These are phyloP conservation scores for Cystobasidiaceae sp. DNA, from an alignment of 1,284 basidiomycete species.

Conservation along the genomic window DNA sequence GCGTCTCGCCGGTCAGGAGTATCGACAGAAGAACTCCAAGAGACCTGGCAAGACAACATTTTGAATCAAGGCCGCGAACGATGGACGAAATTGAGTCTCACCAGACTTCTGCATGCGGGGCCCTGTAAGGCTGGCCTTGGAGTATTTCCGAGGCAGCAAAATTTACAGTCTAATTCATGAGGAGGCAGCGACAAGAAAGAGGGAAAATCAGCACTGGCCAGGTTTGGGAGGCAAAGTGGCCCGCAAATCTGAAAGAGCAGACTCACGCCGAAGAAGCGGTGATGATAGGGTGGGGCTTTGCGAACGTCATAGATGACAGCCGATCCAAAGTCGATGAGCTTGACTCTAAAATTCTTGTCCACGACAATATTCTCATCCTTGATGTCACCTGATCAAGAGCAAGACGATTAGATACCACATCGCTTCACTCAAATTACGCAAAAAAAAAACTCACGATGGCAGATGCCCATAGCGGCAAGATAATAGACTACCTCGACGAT, in stretches of 20 bases:
- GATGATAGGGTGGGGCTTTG: conserved; percentile 50
- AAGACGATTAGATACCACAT: background rate
- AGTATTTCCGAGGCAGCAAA: conserved; percentile 69
- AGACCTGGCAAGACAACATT: conserved; percentile 48
- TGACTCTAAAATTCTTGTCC: conserved; percentile 62
- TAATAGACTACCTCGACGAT: conserved; percentile 78
- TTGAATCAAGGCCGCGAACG: background rate
- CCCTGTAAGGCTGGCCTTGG: conserved; percentile 58
- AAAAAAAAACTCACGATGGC: conserved; percentile 56
- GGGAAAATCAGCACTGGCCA: background rate
- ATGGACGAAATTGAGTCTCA: background rate
- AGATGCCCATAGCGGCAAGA: conserved; percentile 68
- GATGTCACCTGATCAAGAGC: conserved; percentile 56
- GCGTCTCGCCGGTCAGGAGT: conserved; percentile 75
- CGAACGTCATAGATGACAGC: conserved; percentile 68
- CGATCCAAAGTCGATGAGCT: conserved; percentile 89
- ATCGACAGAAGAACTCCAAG: conserved; percentile 84
- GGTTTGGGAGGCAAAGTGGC: background rate
- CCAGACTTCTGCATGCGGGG: conserved; percentile 82
- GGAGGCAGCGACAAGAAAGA: background rate
- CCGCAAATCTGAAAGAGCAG: too few species aligned
- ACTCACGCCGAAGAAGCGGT: conserved; percentile 66
- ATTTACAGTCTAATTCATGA: conserved; percentile 61
- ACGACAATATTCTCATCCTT: conserved; percentile 91
- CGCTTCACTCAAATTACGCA: background rate